Base-by-base conservation (phyloP, 1,284 basidiomycete species). In the Malassezia psittaci region DNA sequence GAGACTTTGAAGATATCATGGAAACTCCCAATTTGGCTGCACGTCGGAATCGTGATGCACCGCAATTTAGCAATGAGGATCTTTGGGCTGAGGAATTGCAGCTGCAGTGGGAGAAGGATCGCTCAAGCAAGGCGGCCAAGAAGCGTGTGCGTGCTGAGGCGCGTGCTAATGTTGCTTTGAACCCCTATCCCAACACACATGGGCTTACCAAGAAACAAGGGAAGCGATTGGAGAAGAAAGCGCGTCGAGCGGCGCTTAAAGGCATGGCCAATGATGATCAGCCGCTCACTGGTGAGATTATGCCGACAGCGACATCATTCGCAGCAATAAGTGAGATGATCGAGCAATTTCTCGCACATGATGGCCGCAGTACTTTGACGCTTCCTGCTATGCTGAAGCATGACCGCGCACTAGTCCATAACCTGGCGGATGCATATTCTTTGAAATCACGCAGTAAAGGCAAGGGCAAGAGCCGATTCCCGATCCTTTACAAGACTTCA, bases 31-130 rank as follows among this genome's bases (percentile, higher is more conserved):
- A 34, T 9, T 5, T 16, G 21, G 13, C 24, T 3, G 43, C 43
- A n/a, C 43, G 43, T 13, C 21, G 24, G 43, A 16, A 19, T 4
- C 43, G 43, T 9, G 33, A 35, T 7, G 21, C 32, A 36, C 45
- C 45, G 9, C 9, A 9, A 19, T 47, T 47, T 10, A 24, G 38
- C 15, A 13, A 38, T 19, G 46, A 76, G 38, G 79, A 80, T 58
- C 63, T 76, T 13, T 75, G 89, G 47, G 82, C 86, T 0, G 72
- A 78, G 1, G 80, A 84, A 9, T 79, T 94, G 1, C 80, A 80
- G 57, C 81, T 77, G 0, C 85, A 85, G 61, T 62, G 63, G 36
- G 61, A 63, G 18, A 63, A 58, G 16, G 63, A 62, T 42, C 63
- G 63, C 11, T 55, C 60, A 5, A 62, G 60, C 41, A 68, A 68